Base-by-base conservation (phyloP, 805 yeast species). In the Kodamaea sagamina region DNA sequence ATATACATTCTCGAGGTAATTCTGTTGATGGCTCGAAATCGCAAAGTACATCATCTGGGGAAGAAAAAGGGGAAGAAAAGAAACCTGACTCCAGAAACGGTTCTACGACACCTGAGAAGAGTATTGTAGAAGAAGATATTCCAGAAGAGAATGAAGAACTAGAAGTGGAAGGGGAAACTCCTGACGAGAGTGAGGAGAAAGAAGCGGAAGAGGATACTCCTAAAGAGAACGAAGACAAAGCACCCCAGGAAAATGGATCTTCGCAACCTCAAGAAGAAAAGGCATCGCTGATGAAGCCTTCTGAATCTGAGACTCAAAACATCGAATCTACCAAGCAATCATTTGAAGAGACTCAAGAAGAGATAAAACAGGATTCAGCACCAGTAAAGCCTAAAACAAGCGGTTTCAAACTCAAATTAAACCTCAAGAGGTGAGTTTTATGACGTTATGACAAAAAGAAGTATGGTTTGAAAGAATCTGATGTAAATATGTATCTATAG, bases 1-100 rank as follows among this genome's bases (percentile, higher is more conserved):
- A 63, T 49, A 57, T 63, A 16, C 68, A 62, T 26, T 43, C 54
- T 3, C 47, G 39, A 4, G 27, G 39, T 25, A 19, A 17, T 8
- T 36, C 39, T 13, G 24, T 27, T 16, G 32, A 36, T 24, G 39
- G 39, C 10, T 42, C 45, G 12, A 22, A 29, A 17, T n/a, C n/a
- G n/a, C n/a, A n/a, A n/a, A n/a, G n/a, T n/a, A 32, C 50, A 41
- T 45, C 13, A 6, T 29, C 34, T 3, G 9, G 19, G 12, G 34
- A 29, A 15, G 34, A 29, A 4, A 29, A 21, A n/a, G n/a, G n/a
- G 24, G 24, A 21, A 21, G 24, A 8, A 6, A 21, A 21, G 24
- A n/a, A n/a, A n/a, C 8, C 24, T 21, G 48, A 47, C 28, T 21
- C 44, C 46, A 3, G 27, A 15, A 16, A 13, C 12, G 18, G 13